Evolutionary conservation across 768 basidiomycete genomes (phyloP).

Genomic region (Naematelia aurantialba): DNA sequence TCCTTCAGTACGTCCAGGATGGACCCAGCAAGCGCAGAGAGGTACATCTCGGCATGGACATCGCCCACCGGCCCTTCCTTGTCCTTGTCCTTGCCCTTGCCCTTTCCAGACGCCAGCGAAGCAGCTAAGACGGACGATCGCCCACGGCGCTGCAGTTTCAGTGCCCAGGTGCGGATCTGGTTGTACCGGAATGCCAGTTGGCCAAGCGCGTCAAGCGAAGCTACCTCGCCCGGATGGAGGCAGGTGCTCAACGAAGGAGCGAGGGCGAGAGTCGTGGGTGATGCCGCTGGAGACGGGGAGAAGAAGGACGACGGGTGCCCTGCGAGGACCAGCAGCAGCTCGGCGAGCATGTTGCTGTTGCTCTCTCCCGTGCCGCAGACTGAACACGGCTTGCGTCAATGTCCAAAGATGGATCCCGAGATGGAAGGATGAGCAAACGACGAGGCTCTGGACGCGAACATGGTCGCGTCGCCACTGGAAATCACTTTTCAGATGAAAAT

Average conservation of each 20-base stretch:
- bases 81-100: conserved; percentile 19
- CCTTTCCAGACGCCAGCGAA: conserved; percentile 5
- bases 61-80: conserved; percentile 47
- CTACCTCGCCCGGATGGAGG: conserved; percentile 82
- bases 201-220: conserved; percentile 75
- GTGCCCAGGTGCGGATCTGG: conserved; percentile 62
- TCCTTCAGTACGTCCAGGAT: conserved; percentile 71
- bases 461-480: too few species aligned
- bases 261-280: conserved; percentile 49
- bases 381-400: too few species aligned
- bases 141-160: conserved; percentile 13
- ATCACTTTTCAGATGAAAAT: too few species aligned
- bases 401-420: too few species aligned
- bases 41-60: conserved; percentile 63
- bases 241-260: conserved; percentile 64
- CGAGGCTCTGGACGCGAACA: too few species aligned
- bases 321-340: conserved; percentile 77
- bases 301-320: conserved; percentile 86
- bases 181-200: conserved; percentile 71
- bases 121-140: conserved; percentile 20
- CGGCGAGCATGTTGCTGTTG: conserved; percentile 67
- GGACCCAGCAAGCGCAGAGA: conserved; percentile 72
- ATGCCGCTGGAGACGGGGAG: conserved; percentile 55
- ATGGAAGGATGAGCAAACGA: too few species aligned
- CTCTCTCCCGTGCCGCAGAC: not conserved